Conservation (phyloP, 2,329 filamentous ascomycete genomes). For the Knufia petricola region DNA sequence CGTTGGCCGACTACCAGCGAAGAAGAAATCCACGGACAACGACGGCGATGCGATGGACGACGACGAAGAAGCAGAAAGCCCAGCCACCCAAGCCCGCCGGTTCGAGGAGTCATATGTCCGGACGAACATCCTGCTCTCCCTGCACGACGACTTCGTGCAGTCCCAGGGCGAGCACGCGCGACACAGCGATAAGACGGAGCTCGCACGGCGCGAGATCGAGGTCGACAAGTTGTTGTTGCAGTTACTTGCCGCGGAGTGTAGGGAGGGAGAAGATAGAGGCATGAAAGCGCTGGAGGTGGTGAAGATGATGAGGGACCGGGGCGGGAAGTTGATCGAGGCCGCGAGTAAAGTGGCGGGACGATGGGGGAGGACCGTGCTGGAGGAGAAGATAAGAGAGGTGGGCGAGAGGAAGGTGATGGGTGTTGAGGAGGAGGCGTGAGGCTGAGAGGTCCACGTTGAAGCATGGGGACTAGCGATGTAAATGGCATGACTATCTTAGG, state of each 20-base stretch:
- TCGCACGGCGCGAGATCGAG: conserved; percentile 67
- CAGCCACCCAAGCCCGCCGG: conserved; percentile 32
- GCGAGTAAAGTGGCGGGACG: conserved; percentile 80
- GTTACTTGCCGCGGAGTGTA: conserved; percentile 79
- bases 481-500: too few relatives aligned
- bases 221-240: conserved; percentile 86
- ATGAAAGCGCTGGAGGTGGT: conserved; percentile 95
- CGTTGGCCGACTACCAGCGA: conserved; percentile 47
- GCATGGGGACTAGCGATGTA: too few relatives aligned
- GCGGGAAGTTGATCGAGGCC: conserved; percentile 82
- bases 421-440: conserved; percentile 46
- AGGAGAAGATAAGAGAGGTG: conserved; percentile 81
- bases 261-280: conserved; percentile 81
- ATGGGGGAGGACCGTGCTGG: conserved; percentile 69
- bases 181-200: conserved; percentile 54
- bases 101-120: conserved; percentile 79
- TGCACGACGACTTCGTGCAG: conserved; percentile 65
- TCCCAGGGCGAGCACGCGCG: conserved; percentile 46
- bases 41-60: conserved; percentile 15
- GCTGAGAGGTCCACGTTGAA: too few relatives aligned
- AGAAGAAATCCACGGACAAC: conserved; percentile 18
- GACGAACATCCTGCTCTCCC: conserved; percentile 58
- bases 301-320: conserved; percentile 69
- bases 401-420: conserved; percentile 61
- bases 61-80: conserved; percentile 25